Evolutionary conservation across 2,329 filamentous ascomycete genomes (phyloP).

Genomic region (Cordyceps javanica): DNA sequence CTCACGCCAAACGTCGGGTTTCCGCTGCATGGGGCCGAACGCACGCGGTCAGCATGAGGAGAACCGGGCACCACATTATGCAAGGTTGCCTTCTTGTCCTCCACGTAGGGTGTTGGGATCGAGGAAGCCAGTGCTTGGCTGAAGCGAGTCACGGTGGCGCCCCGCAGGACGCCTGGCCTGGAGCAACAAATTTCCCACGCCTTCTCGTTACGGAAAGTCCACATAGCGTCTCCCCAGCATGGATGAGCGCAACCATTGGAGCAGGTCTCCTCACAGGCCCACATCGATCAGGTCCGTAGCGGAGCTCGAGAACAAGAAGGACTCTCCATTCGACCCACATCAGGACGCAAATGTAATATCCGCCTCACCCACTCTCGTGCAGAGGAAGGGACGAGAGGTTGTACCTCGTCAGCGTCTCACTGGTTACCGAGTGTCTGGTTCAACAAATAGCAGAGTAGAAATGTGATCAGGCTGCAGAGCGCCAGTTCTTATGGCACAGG

Average conservation of each 20-base stretch:
- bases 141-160: too few species aligned
- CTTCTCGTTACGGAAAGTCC: neutral
- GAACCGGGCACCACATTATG: too few species aligned
- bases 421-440: neutral
- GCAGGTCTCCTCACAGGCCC: neutral
- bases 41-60: too few species aligned
- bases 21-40: too few species aligned
- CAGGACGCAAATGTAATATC: neutral
- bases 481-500: neutral
- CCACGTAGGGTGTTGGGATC: too few species aligned
- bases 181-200: neutral
- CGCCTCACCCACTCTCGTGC: neutral
- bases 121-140: too few species aligned
- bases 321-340: neutral
- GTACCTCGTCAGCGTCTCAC: neutral
- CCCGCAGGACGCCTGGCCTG: neutral
- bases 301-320: neutral
- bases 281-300: neutral
- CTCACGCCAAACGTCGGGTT: too few species aligned
- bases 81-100: too few species aligned
- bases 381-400: neutral
- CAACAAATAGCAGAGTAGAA: neutral
- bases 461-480: neutral
- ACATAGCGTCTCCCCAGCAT: neutral
- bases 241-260: neutral